Evolutionary conservation across 306 rosid species (phyloP), one percentile per base, ranked within the genome.

Genomic region (Lathyrus aphaca): DNA sequence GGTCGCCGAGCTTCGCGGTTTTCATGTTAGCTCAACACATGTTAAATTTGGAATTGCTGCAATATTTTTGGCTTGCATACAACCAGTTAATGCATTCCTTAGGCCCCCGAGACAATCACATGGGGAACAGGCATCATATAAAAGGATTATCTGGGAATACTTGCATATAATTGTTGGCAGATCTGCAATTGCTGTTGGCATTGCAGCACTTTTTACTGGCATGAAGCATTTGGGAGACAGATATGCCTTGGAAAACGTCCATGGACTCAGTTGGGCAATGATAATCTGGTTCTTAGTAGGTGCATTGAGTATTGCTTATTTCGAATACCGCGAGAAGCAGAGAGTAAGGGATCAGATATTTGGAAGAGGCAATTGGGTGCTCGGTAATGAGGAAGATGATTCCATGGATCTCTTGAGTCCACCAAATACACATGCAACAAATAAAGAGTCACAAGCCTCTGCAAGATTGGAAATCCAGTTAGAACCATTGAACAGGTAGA

Each of bases 331-430:
- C 19, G 79, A 85, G 74, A 91, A 42, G 76, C 77, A 75, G 57
- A 63, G 76, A 32, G 50, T 43, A 76, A 83, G 86, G 64, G 77
- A 69, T n/a, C 82, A 78, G 57, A 29, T 65, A 62, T 46, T 69
- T 29, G 91, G 88, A 69, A 83, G 93, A 79, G 67, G 98, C 86
- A 88, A 75, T 81, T 92, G 96, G 96, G 96, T 92, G 77, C 86
- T 92, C 57, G 97, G 96, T 46, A 86, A 85, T 74, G 98, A 89
- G 67, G 85, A 89, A 19, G 98, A 92, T 12, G 98, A 92, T 79
- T 78, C 98, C 18, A 29, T 74, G 43, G 96, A 92, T 86, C 92
- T 92, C 72, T 79, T 93, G 82, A 81, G 85, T 44, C 81, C 89
- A 6, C 68, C 61, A 15, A 79, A 81, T 59, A 50, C 56, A 40